Evolutionary conservation across 2,329 filamentous ascomycete genomes (phyloP).

Genomic region (Periconia digitata): DNA sequence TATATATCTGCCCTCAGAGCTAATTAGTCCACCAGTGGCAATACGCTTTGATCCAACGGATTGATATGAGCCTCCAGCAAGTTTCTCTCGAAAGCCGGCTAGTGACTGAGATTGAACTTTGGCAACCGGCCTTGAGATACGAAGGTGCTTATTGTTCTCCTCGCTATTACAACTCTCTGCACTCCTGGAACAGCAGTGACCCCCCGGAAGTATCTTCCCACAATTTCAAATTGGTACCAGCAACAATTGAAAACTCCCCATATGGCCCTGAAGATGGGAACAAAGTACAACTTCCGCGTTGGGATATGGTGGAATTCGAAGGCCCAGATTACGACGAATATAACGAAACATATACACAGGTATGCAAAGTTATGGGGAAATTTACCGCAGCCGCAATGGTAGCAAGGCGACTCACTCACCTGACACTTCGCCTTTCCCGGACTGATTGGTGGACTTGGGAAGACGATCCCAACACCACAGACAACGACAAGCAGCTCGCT

Average conservation of each 20-base stretch:
- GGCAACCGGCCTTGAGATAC: slow-evolving; percentile 5
- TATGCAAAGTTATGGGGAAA: neutral
- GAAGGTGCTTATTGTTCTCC: slow-evolving; percentile 11
- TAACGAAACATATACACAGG: neutral
- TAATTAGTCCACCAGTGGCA: slow-evolving; percentile 14
- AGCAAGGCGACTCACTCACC: slow-evolving; percentile 12
- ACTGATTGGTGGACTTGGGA: slow-evolving; percentile 22
- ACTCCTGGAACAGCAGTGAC: neutral
- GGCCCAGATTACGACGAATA: neutral
- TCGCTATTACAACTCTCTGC: slow-evolving; percentile 4
- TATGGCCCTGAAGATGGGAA: slow-evolving; percentile 1
- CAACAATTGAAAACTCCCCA: neutral
- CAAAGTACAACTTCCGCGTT: slow-evolving; percentile 3
- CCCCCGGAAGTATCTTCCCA: slow-evolving; percentile 2
- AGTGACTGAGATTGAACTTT: slow-evolving; percentile 3
- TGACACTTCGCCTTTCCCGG: slow-evolving; percentile 14
- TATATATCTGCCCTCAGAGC: neutral
- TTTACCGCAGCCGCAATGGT: slow-evolving; percentile 8
- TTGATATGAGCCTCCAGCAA: slow-evolving; percentile 17
- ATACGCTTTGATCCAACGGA: slow-evolving; percentile 14
- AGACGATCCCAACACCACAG: neutral
- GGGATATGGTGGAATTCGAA: neutral
- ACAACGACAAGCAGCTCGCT: slow-evolving; percentile 11
- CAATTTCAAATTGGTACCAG: slow-evolving; percentile 4
- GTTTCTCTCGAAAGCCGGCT: slow-evolving; percentile 5